Evolutionary conservation across 2,329 filamentous ascomycete genomes (phyloP).

Genomic region (Harringtonia aguacate): DNA sequence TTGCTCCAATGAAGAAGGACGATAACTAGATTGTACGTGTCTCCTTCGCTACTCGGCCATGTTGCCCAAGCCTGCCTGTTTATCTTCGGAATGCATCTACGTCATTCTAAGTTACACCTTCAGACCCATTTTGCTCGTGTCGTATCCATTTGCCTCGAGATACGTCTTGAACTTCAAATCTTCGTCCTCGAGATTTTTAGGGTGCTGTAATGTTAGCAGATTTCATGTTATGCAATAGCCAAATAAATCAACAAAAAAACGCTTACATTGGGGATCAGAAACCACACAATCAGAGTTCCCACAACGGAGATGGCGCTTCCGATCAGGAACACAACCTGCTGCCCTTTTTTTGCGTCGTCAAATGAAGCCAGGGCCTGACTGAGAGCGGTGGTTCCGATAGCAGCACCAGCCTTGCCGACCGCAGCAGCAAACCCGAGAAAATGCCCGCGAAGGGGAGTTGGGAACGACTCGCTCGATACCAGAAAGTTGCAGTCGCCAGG

Average conservation of each 20-base stretch:
- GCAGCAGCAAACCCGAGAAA: slow-evolving; percentile 38
- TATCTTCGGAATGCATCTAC: too few species aligned
- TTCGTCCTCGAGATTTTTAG: slow-evolving; percentile 13
- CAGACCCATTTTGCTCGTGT: slow-evolving; percentile 12
- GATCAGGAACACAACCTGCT: slow-evolving; percentile 18
- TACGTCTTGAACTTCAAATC: slow-evolving; percentile 13
- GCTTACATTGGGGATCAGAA: slow-evolving; percentile 13
- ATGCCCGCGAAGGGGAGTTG: slow-evolving; percentile 37
- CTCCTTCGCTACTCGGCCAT: too few species aligned
- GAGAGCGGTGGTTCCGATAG: slow-evolving; percentile 28
- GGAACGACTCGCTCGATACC: slow-evolving; percentile 35
- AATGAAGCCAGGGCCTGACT: slow-evolving; percentile 13
- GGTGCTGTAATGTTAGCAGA: slow-evolving; percentile 4
- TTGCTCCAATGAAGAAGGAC: too few species aligned
- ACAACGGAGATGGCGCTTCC: slow-evolving; percentile 16
- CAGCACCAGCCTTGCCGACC: slow-evolving; percentile 39
- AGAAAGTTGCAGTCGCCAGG: slow-evolving; percentile 35
- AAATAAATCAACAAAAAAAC: neutral
- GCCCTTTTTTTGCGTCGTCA: slow-evolving; percentile 13
- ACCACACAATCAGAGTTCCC: slow-evolving; percentile 15
- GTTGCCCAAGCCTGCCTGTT: too few species aligned
- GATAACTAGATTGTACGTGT: too few species aligned
- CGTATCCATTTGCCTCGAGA: slow-evolving; percentile 12
- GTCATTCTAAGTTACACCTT: neutral
- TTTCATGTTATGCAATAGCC: neutral